Percentiles rank a stretch among this genome's conserved stretches.
Conservation (phyloP, 106 monocot genomes). For the Phalaenopsis aphrodite region DNA sequence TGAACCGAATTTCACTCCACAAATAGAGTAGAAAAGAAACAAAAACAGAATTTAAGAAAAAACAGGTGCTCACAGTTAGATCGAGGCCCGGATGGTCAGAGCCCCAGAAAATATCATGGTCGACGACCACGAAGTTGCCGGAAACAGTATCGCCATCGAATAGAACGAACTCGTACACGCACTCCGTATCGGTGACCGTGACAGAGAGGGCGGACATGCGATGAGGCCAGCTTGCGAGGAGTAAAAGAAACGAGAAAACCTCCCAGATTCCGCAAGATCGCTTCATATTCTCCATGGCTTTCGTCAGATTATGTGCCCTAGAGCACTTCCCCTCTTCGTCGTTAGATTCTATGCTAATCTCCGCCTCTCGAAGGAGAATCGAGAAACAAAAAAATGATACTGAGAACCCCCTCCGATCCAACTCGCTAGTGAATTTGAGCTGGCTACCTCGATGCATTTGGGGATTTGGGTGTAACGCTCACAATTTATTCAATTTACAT, state of each 20-base stretch:
- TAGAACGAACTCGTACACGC: conserved; percentile 76
- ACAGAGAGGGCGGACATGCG: conserved; percentile 38
- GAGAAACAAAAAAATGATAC: too few relatives aligned
- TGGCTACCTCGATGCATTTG: too few relatives aligned
- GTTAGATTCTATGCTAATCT: too few relatives aligned
- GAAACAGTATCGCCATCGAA: conserved; percentile 73
- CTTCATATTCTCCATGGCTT: not conserved
- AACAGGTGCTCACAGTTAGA: conserved; percentile 31
- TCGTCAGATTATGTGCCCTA: not conserved
- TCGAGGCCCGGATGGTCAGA: conserved; percentile 72
- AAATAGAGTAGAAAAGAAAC: not conserved
- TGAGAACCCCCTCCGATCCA: too few relatives aligned
- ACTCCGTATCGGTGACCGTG: conserved; percentile 60
- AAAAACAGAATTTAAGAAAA: not conserved
- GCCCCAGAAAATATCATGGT: conserved; percentile 74
- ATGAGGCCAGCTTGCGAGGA: not conserved
- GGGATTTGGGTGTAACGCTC: too few relatives aligned
- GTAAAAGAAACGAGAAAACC: not conserved
- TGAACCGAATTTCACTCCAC: not conserved
- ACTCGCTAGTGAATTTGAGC: too few relatives aligned
- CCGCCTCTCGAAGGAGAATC: too few relatives aligned
- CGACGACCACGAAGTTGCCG: conserved; percentile 84
- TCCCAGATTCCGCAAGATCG: not conserved
- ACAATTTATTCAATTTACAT: too few relatives aligned
- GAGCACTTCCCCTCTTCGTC: not conserved